Evolutionary conservation across 2,329 filamentous ascomycete species (phyloP), one percentile per base, ranked within the genome.

Genomic region (Xylaria arbuscula): DNA sequence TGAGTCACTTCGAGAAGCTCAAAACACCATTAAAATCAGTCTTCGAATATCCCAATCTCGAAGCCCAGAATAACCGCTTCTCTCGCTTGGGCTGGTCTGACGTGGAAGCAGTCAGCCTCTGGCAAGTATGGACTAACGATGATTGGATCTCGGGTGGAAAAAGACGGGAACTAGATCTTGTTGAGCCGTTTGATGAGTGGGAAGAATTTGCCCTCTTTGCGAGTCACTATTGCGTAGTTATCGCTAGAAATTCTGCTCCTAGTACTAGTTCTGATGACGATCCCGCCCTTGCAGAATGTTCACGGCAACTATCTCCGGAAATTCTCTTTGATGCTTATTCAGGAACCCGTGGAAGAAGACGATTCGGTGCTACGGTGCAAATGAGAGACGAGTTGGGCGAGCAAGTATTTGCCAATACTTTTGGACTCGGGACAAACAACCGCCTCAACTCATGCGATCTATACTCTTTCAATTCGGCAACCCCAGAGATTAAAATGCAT

Each of bases 171-270:
- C 81, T 98, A 15, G 91, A 97, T 73, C 76, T 81, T 0, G 80
- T 94, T 17, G 95, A 98, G 76, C 89, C 91, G 0, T 98, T 98
- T 76, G 95, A 98, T 78, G 94, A 98, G 80, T 97, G 93, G 93
- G 95, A 98, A 79, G 95, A 98, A 75, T 94, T 98, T 76, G 90
- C 92, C 2, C 83, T 97, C 0, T 97, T 97, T 78, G 89, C 88
- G 1, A 89, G 90, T 40, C 94, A 98, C 79, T 97, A 97, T 79
- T 92, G 94, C 73, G 81, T 98, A 51, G 84, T 97, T 9, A 84
- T 89, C 59, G 93, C 93, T 15, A 85, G 82, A 50, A 88, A 70
- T 34, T 70, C 61, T 57, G 24, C 67, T 32, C 64, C 47, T 63
- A 45, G 17, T 3, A 48, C 11, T 13, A 10, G 22, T 47, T 22